Percentiles rank a stretch among this genome's conserved stretches.
Evolutionary conservation across 768 basidiomycete genomes (phyloP).

Genomic region (Nidula microcarpa): DNA sequence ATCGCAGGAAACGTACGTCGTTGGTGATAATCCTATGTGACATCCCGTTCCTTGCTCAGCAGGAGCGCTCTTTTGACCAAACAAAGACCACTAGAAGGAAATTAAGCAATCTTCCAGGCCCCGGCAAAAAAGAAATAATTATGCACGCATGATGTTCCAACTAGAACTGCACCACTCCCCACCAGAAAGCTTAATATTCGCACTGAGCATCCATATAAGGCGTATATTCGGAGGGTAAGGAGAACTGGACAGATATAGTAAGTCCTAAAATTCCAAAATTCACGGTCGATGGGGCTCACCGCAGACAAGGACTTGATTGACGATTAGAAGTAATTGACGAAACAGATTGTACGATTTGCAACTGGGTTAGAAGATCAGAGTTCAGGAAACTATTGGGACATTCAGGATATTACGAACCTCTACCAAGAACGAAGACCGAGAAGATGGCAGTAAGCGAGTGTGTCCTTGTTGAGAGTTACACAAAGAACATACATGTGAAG

Average conservation of each 20-base stretch:
- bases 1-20: slow-evolving; percentile 20
- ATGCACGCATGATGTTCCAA: slow-evolving; percentile 31
- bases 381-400: too few species aligned
- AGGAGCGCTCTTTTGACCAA: slow-evolving; percentile 29
- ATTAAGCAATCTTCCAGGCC: neutral
- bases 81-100: slow-evolving; percentile 37
- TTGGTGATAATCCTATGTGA: slow-evolving; percentile 23
- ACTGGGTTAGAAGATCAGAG: slow-evolving; percentile 16
- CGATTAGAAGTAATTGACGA: slow-evolving; percentile 37
- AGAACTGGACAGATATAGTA: slow-evolving; percentile 23
- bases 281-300: slow-evolving; percentile 24
- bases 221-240: slow-evolving; percentile 45
- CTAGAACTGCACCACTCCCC: slow-evolving; percentile 23
- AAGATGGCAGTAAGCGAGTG: too few species aligned
- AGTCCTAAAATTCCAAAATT: neutral
- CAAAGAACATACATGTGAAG: slow-evolving; percentile 12
- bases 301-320: slow-evolving; percentile 42
- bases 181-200: slow-evolving; percentile 33
- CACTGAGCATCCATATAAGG: slow-evolving; percentile 40
- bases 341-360: slow-evolving; percentile 34
- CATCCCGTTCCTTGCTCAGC: slow-evolving; percentile 24
- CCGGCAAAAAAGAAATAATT: neutral
- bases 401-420: too few species aligned
- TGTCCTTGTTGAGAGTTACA: too few species aligned
- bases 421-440: too few species aligned